Conservation (phyloP, 371 early-diverging fungal genomes). For the Nosema muscidifuracis region DNA sequence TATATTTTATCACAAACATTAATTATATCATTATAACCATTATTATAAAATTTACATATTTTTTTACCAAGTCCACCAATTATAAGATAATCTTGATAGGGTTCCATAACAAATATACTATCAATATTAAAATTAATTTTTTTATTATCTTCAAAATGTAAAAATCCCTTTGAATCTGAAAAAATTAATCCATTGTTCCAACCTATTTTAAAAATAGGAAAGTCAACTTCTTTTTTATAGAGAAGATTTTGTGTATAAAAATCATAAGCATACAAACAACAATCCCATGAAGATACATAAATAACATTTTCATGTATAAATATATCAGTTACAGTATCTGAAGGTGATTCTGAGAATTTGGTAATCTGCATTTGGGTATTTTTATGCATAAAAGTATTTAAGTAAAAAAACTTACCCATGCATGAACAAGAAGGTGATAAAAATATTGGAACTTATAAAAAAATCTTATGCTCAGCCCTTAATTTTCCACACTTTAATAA, state of each 20-base stretch:
- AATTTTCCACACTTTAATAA: conserved; percentile 43
- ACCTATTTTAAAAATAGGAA: background rate
- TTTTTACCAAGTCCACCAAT: background rate
- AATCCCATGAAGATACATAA: background rate
- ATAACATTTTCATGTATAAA: background rate
- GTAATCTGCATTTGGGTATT: too few species aligned
- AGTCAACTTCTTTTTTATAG: background rate
- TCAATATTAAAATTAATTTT: conserved; percentile 3
- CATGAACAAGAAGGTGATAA: conserved; percentile 25
- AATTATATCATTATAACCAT: background rate
- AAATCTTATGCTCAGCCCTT: conserved; percentile 50
- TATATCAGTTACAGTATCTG: conserved; percentile 2
- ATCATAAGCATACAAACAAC: background rate
- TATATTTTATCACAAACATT: background rate
- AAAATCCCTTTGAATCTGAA: background rate
- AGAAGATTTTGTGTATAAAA: background rate
- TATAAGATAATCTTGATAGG: background rate
- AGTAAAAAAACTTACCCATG: too few species aligned
- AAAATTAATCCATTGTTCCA: background rate
- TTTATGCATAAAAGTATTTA: too few species aligned
- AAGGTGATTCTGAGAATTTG: background rate
- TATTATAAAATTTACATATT: background rate
- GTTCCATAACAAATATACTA: background rate
- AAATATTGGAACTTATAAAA: conserved; percentile 43
- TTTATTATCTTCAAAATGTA: background rate